Evolutionary conservation across 1,284 basidiomycete genomes (phyloP).

Genomic region (Earliella scabrosa): DNA sequence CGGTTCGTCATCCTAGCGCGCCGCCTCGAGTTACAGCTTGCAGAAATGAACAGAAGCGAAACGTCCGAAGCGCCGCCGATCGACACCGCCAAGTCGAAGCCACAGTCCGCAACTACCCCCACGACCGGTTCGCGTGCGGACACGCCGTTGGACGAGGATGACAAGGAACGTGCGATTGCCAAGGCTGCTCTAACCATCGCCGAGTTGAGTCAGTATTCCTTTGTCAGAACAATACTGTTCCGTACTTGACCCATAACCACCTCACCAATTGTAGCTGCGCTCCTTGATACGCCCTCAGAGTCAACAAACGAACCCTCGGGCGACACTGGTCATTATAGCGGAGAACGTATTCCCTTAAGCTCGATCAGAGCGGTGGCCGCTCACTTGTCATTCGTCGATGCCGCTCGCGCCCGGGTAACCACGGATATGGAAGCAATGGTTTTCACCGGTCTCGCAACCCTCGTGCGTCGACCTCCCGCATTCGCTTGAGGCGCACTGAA

Average conservation of each 20-base stretch:
- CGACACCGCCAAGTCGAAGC: slow-evolving; percentile 23
- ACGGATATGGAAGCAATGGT: slow-evolving; percentile 91
- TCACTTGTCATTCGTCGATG: slow-evolving; percentile 74
- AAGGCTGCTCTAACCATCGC: slow-evolving; percentile 91
- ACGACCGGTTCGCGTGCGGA: slow-evolving; percentile 9
- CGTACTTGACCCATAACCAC: neutral
- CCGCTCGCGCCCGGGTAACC: slow-evolving; percentile 70
- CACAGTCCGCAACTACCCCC: slow-evolving; percentile 20
- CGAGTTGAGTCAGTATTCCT: slow-evolving; percentile 70
- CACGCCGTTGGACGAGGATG: slow-evolving; percentile 59
- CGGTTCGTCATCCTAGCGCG: slow-evolving; percentile 84
- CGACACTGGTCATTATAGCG: neutral
- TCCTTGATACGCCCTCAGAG: slow-evolving; percentile 20
- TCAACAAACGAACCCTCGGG: neutral
- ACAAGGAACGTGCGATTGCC: slow-evolving; percentile 83
- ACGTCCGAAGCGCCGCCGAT: slow-evolving; percentile 6
- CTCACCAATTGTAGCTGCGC: slow-evolving; percentile 25
- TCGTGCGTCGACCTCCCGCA: slow-evolving; percentile 53
- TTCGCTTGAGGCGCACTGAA: neutral
- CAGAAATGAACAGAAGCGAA: slow-evolving; percentile 52
- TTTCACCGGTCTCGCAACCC: slow-evolving; percentile 69
- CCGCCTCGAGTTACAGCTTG: slow-evolving; percentile 82
- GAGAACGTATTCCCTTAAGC: slow-evolving; percentile 50
- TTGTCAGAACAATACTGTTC: neutral
- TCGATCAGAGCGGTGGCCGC: slow-evolving; percentile 72